Conservation (phyloP, 2,329 filamentous ascomycete genomes). For the Aspergillus persii region DNA sequence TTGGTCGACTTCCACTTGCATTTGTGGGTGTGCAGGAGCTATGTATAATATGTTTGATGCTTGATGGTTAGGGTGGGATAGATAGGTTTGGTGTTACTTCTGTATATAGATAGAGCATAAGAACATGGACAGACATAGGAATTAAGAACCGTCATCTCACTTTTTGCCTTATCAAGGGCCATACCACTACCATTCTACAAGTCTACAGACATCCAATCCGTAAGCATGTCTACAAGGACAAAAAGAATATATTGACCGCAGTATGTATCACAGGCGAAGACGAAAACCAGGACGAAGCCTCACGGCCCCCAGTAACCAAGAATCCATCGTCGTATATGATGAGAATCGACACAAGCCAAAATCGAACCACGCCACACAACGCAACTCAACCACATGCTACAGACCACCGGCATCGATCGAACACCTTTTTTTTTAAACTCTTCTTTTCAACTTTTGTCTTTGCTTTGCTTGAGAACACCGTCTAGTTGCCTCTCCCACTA, state of each 20-base stretch:
- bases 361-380: background rate
- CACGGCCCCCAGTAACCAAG: conserved; percentile 1
- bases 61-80: background rate
- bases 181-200: too few species aligned
- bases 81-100: background rate
- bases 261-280: conserved; percentile 6
- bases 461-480: background rate
- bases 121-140: background rate
- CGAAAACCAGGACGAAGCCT: conserved; percentile 8
- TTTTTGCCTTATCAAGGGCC: too few species aligned
- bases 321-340: conserved; percentile 4
- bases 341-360: conserved; percentile 10
- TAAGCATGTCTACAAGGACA: background rate
- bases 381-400: background rate
- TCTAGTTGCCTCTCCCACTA: conserved; percentile 31
- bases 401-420: background rate
- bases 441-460: background rate
- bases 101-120: background rate
- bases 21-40: background rate
- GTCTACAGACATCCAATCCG: too few species aligned
- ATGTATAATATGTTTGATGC: background rate
- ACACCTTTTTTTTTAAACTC: background rate
- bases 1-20: background rate
- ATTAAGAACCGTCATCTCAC: too few species aligned
- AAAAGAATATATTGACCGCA: background rate